phyloP scores from a whole-genome alignment of 805 yeast genomes.

The Sugiyamaella boreocaroliniensis region DNA sequence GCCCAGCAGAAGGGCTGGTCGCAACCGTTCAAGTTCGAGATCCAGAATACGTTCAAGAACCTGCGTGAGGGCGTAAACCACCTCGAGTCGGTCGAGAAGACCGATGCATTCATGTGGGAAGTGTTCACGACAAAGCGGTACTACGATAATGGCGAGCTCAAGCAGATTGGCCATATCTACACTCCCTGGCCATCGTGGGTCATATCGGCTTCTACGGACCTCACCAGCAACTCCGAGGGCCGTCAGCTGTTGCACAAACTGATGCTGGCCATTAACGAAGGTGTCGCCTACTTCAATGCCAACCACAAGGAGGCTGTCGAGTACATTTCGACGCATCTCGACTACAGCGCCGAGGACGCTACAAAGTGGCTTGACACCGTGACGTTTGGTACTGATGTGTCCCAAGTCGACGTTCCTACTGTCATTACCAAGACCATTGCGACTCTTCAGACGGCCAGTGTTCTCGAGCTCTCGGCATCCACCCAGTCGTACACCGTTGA shows the following conservation, averaged over 20 bases:
- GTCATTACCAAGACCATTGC: constrained; percentile 50
- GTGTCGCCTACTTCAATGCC: constrained; percentile 56
- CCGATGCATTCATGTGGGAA: constrained; percentile 96
- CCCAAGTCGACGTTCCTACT: constrained; percentile 41
- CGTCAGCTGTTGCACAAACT: constrained; percentile 35
- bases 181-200: constrained; percentile 99
- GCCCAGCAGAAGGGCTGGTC: constrained; percentile 54
- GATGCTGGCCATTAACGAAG: constrained; percentile 51
- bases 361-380: constrained; percentile 78
- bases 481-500: neutral
- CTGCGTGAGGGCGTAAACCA: constrained; percentile 74
- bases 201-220: constrained; percentile 45
- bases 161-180: constrained; percentile 76
- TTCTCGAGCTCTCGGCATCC: constrained; percentile 30
- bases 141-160: constrained; percentile 73
- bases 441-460: constrained; percentile 60
- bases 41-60: constrained; percentile 62
- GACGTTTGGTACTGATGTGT: constrained; percentile 45
- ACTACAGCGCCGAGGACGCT: constrained; percentile 73
- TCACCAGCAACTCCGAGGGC: constrained; percentile 27
- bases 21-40: constrained; percentile 41
- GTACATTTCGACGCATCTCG: constrained; percentile 60
- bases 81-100: constrained; percentile 35
- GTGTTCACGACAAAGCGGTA: constrained; percentile 81
- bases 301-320: constrained; percentile 60